Evolutionary conservation across 805 yeast species (phyloP), one percentile per base, ranked within the genome.

Genomic region (Candida ponderosae): DNA sequence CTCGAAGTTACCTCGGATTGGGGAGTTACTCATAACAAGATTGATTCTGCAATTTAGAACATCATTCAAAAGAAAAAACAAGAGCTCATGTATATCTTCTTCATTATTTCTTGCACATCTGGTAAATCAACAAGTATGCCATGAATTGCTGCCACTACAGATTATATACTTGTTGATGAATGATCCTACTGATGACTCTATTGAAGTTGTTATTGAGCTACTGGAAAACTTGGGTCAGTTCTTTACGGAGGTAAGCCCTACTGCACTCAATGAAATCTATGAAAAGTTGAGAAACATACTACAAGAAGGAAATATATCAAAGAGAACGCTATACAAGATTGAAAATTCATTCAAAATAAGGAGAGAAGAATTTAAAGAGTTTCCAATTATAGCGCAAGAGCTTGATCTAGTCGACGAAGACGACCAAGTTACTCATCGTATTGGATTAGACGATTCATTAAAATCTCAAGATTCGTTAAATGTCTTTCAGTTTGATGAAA

Each of bases 1-100:
- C 55, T 70, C 82, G 5, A 74, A 80, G 45, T 54, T 84, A 4
- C 93, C 94, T 0, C 72, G 72, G 27, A 59, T 85, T 15, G 95
- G 95, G 2, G 70, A 70, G 39, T 53, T 80, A 5, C 43, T 83
- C 24, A 53, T 69, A 0, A 50, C 66, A 8, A 63, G 93, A 41
- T 56, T 80, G 20, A 61, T 81, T 1, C 47, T 77, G 4, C 77
- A 69, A 39, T 84, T 85, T 57, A 68, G 79, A 32, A 65, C 68
- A 43, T 69, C 70, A 1, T 79, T 64, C 54, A 62, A 65, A 45
- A 51, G 63, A 18, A 67, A 71, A 40, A 70, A 77, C 46, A 69
- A 67, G 40, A 43, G 50, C 0, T 44, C 54, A 5, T 72, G 81
- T 35, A 51, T 65, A 6, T 57, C 72, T 6, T 52, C 73, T 18